Conservation (phyloP, 768 basidiomycete species). For the Suillus subaureus region DNA sequence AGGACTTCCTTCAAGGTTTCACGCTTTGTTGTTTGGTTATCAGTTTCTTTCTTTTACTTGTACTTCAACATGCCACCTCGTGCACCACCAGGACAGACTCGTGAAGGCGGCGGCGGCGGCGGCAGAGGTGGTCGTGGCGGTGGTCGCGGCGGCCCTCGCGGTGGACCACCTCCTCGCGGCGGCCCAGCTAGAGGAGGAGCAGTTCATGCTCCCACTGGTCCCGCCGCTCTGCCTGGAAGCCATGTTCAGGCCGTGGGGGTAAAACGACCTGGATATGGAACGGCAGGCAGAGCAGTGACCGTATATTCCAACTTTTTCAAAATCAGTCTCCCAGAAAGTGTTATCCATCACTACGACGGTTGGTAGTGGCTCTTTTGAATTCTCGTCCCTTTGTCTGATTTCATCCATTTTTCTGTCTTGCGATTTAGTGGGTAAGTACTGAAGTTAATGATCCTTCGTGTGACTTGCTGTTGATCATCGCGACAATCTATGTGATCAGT, state of each 20-base stretch:
- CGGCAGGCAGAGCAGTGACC: constrained; percentile 46
- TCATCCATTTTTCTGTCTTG: constrained; percentile 1
- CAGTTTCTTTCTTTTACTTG: not conserved
- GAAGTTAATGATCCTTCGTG: not conserved
- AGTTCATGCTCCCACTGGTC: constrained; percentile 34
- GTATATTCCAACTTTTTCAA: constrained; percentile 65
- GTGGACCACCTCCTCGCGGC: constrained; percentile 15
- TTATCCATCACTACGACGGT: constrained; percentile 84
- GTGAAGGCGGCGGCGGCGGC: constrained; percentile 36
- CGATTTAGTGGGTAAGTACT: constrained; percentile 24
- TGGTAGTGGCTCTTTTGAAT: constrained; percentile 25
- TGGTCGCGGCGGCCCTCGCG: constrained; percentile 18
- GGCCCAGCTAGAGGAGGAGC: constrained; percentile 19
- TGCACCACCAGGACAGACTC: constrained; percentile 31
- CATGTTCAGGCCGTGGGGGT: constrained; percentile 65
- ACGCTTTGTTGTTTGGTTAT: constrained; percentile 13
- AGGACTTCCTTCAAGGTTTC: not conserved
- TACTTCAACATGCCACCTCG: constrained; percentile 42
- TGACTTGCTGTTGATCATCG: constrained; percentile 17
- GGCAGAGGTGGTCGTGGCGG: constrained; percentile 30
- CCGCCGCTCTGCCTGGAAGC: constrained; percentile 24
- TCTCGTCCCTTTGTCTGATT: constrained; percentile 24
- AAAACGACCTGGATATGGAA: constrained; percentile 65
- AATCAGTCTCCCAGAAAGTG: constrained; percentile 58
- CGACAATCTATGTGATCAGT: constrained; percentile 38